Evolutionary conservation across 1,284 basidiomycete genomes (phyloP).

Genomic region (Acaromyces ingoldii): DNA sequence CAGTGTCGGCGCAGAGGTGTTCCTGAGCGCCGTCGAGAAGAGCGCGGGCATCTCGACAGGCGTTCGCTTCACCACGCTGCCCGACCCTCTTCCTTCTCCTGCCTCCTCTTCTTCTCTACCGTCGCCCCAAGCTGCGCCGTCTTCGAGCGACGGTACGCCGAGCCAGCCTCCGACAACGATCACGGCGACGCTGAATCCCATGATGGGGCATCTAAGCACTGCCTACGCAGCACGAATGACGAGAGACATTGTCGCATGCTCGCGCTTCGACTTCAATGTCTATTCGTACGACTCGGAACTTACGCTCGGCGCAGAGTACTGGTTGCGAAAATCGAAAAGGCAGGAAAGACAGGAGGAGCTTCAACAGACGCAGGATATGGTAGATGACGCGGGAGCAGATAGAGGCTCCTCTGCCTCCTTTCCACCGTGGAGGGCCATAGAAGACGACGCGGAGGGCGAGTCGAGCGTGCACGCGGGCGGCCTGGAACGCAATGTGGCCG

Average conservation of each 20-base stretch:
- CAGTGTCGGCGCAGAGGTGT: constrained; percentile 87
- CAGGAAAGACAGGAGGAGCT: too few relatives aligned
- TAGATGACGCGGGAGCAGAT: too few relatives aligned
- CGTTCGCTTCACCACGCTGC: constrained; percentile 81
- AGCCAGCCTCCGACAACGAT: constrained; percentile 76
- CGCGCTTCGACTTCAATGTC: constrained; percentile 82
- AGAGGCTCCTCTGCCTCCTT: too few relatives aligned
- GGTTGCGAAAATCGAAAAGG: too few relatives aligned
- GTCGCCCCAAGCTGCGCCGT: constrained; percentile 50
- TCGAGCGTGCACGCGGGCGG: too few relatives aligned
- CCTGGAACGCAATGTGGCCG: too few relatives aligned
- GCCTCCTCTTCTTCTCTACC: too few relatives aligned
- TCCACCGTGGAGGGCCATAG: too few relatives aligned
- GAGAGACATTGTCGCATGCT: constrained; percentile 77
- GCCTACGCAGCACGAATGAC: constrained; percentile 86
- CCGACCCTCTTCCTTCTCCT: too few relatives aligned
- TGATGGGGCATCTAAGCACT: constrained; percentile 86
- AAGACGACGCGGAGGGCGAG: too few relatives aligned
- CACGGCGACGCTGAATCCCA: constrained; percentile 89
- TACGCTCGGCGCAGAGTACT: constrained; percentile 62
- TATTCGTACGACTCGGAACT: constrained; percentile 95
- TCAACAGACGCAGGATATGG: too few relatives aligned
- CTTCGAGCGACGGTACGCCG: constrained; percentile 11
- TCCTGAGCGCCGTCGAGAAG: constrained; percentile 84
- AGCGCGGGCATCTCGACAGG: constrained; percentile 92